Percentiles rank a stretch among this genome's conserved stretches.
Evolutionary conservation across 129 eudicot species (phyloP).

Genomic region (Heracleum sosnowskyi): DNA sequence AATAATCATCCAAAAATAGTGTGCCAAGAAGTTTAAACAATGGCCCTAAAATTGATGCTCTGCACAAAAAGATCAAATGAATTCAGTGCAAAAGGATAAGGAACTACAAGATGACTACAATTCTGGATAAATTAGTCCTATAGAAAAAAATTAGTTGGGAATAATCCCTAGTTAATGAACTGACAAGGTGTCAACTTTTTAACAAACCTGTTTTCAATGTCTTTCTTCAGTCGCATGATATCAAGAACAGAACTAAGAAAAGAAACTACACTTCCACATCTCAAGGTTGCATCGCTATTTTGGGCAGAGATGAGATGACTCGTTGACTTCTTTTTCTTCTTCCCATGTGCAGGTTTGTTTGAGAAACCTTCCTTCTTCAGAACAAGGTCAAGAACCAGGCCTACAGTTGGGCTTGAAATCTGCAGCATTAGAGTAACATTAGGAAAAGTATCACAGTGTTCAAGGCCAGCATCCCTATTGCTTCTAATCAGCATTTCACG

Average conservation of each 20-base stretch:
- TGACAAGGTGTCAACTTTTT: neutral
- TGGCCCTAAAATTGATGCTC: conserved; percentile 45
- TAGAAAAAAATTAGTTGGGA: neutral
- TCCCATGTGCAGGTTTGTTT: conserved; percentile 23
- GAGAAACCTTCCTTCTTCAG: conserved; percentile 20
- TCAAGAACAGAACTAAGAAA: conserved; percentile 71
- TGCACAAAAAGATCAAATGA: conserved; percentile 17
- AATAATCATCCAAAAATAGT: conserved; percentile 40
- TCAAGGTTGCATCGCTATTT: conserved; percentile 19
- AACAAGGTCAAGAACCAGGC: conserved; percentile 43
- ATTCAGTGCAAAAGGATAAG: neutral
- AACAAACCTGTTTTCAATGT: conserved; percentile 60
- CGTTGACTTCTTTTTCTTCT: conserved; percentile 48
- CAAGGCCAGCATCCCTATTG: neutral
- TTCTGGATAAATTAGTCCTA: neutral
- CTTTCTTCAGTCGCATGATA: conserved; percentile 65
- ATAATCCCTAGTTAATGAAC: neutral
- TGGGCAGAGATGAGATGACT: conserved; percentile 22
- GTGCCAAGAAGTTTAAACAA: conserved; percentile 54
- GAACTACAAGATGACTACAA: neutral
- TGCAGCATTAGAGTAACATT: conserved; percentile 21
- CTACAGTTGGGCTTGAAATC: conserved; percentile 40
- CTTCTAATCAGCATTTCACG: neutral
- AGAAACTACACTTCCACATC: conserved; percentile 33
- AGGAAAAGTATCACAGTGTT: neutral